Percentiles rank a stretch among this genome's conserved stretches.
These are phyloP conservation scores for Haematococcus lacustris DNA, from an alignment of 139 green algal species.

Conservation along the genomic window DNA sequence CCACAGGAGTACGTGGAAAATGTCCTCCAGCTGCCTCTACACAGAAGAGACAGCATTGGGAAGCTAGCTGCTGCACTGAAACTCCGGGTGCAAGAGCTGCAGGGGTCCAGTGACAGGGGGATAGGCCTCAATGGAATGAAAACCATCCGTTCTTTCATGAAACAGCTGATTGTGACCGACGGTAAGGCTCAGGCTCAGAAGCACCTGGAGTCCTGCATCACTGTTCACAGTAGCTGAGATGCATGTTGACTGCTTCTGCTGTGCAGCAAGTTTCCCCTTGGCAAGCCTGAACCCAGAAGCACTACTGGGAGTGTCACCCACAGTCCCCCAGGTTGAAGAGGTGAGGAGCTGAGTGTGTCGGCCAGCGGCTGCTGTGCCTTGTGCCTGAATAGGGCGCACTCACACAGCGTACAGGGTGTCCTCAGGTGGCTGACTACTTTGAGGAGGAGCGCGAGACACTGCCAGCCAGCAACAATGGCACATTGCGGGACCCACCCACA, in stretches of 20 bases:
- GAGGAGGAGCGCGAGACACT: no score
- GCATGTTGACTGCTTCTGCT: no score
- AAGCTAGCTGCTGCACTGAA: constrained; percentile 40
- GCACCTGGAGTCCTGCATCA: no score
- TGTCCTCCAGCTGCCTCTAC: constrained; percentile 28
- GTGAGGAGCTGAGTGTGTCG: no score
- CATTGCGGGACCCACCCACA: constrained; percentile 22
- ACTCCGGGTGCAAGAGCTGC: constrained; percentile 33
- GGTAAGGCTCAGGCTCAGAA: no score
- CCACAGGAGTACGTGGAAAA: constrained; percentile 52
- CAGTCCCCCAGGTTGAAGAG: no score
- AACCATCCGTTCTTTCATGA: constrained; percentile 35
- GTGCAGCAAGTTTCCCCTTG: constrained; percentile 1
- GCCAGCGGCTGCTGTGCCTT: no score
- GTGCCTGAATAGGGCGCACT: no score
- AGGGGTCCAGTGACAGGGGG: constrained; percentile 5
- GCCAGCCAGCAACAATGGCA: no score
- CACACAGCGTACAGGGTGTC: no score
- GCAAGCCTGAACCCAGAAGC: neutral
- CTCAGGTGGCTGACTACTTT: no score
- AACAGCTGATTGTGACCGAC: constrained; percentile 44
- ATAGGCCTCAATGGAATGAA: constrained; percentile 46
- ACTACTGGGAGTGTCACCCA: neutral
- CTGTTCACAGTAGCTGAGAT: no score
- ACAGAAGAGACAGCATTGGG: constrained; percentile 31